phyloP scores from a whole-genome alignment of 2,329 filamentous ascomycete genomes.

The Plenodomus biglobosus region DNA sequence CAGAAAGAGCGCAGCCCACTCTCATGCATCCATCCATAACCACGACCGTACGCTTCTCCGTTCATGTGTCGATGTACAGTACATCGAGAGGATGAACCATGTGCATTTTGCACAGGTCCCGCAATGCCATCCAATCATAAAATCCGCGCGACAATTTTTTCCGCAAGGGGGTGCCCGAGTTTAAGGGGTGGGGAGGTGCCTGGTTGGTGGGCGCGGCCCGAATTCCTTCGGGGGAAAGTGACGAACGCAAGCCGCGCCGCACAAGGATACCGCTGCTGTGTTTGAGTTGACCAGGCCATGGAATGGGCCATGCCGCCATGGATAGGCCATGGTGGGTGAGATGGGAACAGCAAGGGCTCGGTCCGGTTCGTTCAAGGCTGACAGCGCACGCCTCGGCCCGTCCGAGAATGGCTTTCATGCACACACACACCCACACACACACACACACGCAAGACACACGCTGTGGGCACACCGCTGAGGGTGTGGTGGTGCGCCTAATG shows the following conservation, averaged over 20 bases:
- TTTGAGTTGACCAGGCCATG: not conserved
- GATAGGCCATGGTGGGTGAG: not conserved
- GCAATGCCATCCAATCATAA: conserved; percentile 3
- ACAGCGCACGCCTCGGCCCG: not conserved
- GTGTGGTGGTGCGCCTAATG: not conserved
- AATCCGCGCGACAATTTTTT: conserved; percentile 4
- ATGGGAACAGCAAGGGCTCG: not conserved
- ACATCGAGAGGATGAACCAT: not conserved
- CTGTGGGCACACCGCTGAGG: not conserved
- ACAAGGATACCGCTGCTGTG: not conserved
- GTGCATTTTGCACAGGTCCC: not conserved
- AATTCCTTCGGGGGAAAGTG: not conserved
- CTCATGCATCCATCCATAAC: not conserved
- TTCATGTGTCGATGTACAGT: no score
- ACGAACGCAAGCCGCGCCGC: not conserved
- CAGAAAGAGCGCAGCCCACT: not conserved
- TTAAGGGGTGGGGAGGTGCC: not conserved
- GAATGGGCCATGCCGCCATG: not conserved
- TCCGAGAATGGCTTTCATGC: not conserved
- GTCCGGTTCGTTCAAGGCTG: not conserved
- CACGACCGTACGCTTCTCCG: no score
- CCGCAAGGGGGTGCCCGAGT: no score
- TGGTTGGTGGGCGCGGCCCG: not conserved
- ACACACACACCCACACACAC: not conserved
- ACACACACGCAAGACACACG: no score